Base-by-base conservation (phyloP, 352 stramenopile species). In the Globisporangium cederbergense region DNA sequence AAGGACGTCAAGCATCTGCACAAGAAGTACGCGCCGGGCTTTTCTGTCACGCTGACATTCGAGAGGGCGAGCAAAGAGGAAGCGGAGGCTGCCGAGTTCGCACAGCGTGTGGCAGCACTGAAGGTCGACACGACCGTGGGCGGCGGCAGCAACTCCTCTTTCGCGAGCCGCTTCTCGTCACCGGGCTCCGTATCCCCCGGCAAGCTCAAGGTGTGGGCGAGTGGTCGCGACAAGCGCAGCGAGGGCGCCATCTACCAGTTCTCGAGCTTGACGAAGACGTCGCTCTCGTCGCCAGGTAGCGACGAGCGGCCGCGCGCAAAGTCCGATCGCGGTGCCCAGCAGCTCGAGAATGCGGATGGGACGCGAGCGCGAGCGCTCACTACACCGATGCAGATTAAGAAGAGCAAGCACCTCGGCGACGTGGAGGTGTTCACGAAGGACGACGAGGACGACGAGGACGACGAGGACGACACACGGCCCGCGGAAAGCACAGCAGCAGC, bases 1-100 rank as follows among this genome's bases (percentile, higher is more conserved):
- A 90, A 89, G 61, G 83, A 92, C 64, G 62, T 60, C 62, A 92
- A 92, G 59, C 81, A 79, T 42, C 73, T 79, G 36, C 79, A 92
- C 75, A 86, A 86, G 65, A 75, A 78, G 62, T 89, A 78, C 40
- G 69, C 81, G 13, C 40, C 76, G 16, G 70, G 72, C 28, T 90
- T 92, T 50, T 59, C 68, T 11, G 57, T 89, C 52, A 78, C 63
- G 63, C 72, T 92, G 25, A 45, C 42, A 13, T 89, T 92, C 53
- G 77, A 84, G 22, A 42, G 61, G 1, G 73, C 75, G 45, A 78
- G 68, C 4, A 47, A 61, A 4, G 67, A 80, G 13, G 74, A 82
- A 32, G 55, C 72, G 45, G 54, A 54, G 3, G 65, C 62, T 0
- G 34, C 58, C 11, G 42, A 49, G 40, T 62, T 59, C 14, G 53